Base-by-base conservation (phyloP, 495 filamentous ascomycete genomes). In the Penicillium canariense region DNA sequence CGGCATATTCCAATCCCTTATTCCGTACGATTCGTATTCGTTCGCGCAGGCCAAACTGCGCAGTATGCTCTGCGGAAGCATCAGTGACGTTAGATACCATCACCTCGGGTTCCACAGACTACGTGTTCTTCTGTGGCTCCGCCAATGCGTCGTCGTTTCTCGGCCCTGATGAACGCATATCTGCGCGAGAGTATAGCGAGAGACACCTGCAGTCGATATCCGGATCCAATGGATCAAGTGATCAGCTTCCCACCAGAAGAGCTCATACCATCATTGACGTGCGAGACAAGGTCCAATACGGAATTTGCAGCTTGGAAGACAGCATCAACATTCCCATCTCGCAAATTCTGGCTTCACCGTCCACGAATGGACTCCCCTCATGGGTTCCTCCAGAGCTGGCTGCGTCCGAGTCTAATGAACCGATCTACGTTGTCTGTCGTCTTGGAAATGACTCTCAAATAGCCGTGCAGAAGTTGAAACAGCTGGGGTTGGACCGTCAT, bases 361-460 rank as follows among this genome's bases (percentile, higher is more conserved):
- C 60, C 17, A 46, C 26, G 8, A 26, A 30, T 12, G 43, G 17
- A 15, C 28, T n/a, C 4, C 43, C 43, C 5, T 46, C 23, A 6
- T 83, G 78, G 77, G 48, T 84, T 6, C 77, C 79, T 0, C 49
- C 62, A 14, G 60, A 68, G 25, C 28, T 72, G 18, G 52, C 51
- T 15, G 48, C 56, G 0, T 23, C 55, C 1, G 59, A 71, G 3
- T 63, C 65, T 6, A 62, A 44, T 5, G 59, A 69, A 43, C 77
- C 78, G 0, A 74, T 97, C 9, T 88, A 89, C 62, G 84, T 96
- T 2, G 78, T 98, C 0, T 98, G 94, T 62, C 81, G 90, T 15
- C 79, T 87, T 2, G 94, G 94, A 2, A 90, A 96, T 59, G 94
- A 98, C 65, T 96, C 90, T 0, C 94, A 96, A 65, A 67, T 91